Conservation (phyloP, 2,329 filamentous ascomycete genomes). For the Colletotrichum somersetense region DNA sequence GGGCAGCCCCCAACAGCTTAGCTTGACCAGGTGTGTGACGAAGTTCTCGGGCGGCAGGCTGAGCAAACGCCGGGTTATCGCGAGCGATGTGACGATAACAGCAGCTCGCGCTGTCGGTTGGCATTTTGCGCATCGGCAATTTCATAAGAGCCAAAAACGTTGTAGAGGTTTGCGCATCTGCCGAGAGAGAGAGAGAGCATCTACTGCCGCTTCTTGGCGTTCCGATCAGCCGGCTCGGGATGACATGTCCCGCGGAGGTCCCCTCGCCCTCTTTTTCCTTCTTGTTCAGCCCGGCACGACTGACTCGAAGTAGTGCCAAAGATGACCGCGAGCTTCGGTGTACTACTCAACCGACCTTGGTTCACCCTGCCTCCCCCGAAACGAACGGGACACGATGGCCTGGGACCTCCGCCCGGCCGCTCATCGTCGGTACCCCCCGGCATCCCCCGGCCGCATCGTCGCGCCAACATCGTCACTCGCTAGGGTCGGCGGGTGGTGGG, state of each 20-base stretch:
- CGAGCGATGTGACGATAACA: constrained; percentile 15
- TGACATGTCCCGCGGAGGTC: neutral
- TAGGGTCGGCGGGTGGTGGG: no score
- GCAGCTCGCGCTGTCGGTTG: neutral
- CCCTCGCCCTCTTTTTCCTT: neutral
- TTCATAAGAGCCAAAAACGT: neutral
- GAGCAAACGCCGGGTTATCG: constrained; percentile 18
- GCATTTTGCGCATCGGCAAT: constrained; percentile 18
- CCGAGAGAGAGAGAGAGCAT: neutral
- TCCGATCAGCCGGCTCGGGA: constrained; percentile 1
- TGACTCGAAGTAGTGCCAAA: constrained; percentile 12
- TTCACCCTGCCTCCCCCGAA: neutral
- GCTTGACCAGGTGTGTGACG: constrained; percentile 26
- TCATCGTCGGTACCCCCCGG: no score
- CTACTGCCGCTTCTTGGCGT: neutral
- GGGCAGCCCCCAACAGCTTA: constrained; percentile 1
- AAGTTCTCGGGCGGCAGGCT: neutral
- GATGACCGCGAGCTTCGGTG: neutral
- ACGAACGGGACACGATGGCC: neutral
- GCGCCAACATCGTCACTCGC: constrained; percentile 14
- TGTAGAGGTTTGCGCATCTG: no score
- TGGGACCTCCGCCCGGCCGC: neutral
- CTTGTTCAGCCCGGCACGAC: neutral
- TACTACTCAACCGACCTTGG: neutral
- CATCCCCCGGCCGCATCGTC: neutral